Conservation (phyloP, 2,329 filamentous ascomycete genomes). For the Scedosporium minutisporum region DNA sequence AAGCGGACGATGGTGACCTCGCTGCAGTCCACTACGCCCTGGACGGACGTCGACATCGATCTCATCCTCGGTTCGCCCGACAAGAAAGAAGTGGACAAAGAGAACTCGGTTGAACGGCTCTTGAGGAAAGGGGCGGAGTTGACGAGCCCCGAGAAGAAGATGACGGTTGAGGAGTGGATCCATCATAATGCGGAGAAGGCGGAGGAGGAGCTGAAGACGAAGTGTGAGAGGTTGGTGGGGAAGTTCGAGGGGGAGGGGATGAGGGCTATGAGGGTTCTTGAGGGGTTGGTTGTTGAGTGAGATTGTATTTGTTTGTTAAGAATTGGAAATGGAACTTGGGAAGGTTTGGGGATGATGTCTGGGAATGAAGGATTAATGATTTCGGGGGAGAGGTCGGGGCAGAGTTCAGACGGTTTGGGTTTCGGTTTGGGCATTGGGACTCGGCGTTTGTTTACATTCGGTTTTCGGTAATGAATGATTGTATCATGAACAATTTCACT, state of each 20-base stretch:
- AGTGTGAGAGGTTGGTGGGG: conserved; percentile 76
- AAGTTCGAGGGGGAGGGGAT: conserved; percentile 77
- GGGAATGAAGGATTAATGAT: not conserved
- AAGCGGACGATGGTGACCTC: conserved; percentile 48
- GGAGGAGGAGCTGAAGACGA: conserved; percentile 66
- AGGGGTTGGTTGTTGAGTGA: conserved; percentile 54
- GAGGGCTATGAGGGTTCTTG: conserved; percentile 66
- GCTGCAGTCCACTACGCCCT: conserved; percentile 50
- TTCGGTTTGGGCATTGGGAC: not conserved
- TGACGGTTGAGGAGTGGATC: conserved; percentile 95
- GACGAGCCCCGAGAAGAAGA: conserved; percentile 67
- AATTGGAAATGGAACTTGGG: not conserved
- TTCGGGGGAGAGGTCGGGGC: not conserved
- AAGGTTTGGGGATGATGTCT: not conserved
- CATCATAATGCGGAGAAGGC: conserved; percentile 68
- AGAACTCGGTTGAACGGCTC: conserved; percentile 35
- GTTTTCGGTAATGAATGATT: not conserved
- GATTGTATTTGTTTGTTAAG: not conserved
- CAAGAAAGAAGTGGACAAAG: conserved; percentile 17
- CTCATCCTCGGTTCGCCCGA: conserved; percentile 45
- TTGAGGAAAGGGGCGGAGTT: conserved; percentile 51
- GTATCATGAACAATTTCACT: not conserved
- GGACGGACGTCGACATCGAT: conserved; percentile 71
- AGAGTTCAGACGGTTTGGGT: not conserved
- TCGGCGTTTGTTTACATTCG: not conserved